Percentiles rank a stretch among this genome's conserved stretches.
These are phyloP conservation scores for Globisporangium parvum DNA, from an alignment of 352 stramenopile genomes.

Conservation along the genomic window DNA sequence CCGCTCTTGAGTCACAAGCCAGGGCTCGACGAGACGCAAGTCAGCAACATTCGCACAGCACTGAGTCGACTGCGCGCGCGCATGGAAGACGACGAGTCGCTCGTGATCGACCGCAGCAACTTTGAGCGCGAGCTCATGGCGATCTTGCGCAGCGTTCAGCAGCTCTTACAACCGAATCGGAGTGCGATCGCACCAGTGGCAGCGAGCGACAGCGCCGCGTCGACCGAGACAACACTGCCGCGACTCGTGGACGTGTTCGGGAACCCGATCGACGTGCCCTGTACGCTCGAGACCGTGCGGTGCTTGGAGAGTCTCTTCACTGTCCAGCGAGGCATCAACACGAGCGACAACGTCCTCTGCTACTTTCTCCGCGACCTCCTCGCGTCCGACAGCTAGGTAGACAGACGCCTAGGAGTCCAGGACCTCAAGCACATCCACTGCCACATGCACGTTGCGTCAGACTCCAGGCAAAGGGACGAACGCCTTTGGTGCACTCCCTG, in stretches of 20 bases:
- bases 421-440: no score
- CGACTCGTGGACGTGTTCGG: conserved; percentile 36
- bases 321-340: conserved; percentile 27
- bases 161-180: conserved; percentile 22
- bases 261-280: conserved; percentile 32
- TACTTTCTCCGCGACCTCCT: conserved; percentile 71
- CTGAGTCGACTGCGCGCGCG: conserved; percentile 42
- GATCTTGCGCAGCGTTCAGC: conserved; percentile 31
- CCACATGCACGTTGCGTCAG: no score
- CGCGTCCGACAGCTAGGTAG: conserved; percentile 12
- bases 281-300: conserved; percentile 39
- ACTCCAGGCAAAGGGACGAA: background rate
- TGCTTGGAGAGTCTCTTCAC: conserved; percentile 49
- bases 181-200: background rate
- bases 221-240: background rate
- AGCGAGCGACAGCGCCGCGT: background rate
- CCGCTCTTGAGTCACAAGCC: conserved; percentile 47
- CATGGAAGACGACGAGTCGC: conserved; percentile 62
- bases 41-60: conserved; percentile 24
- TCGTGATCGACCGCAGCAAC: conserved; percentile 33
- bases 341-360: conserved; percentile 52
- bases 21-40: conserved; percentile 20
- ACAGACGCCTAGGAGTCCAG: background rate
- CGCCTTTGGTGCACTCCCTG: background rate
- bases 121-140: conserved; percentile 27